Evolutionary conservation across 1,284 basidiomycete genomes (phyloP).

Genomic region (Ganoderma boninense): DNA sequence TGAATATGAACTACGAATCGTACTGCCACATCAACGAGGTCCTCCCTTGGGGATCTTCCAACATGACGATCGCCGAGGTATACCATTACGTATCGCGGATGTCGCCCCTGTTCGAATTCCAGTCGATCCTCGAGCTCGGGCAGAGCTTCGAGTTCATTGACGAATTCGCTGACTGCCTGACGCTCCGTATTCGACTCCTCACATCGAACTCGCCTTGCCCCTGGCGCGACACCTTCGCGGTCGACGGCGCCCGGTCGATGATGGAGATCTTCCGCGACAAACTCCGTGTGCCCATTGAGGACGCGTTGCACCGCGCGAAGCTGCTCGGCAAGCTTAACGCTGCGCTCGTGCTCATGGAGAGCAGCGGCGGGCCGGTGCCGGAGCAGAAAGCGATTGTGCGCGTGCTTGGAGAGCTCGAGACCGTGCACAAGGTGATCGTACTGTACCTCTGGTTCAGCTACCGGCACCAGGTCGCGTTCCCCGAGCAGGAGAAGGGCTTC

Average conservation of each 20-base stretch:
- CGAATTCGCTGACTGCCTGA: slow-evolving; percentile 34
- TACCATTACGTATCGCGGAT: slow-evolving; percentile 41
- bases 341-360: slow-evolving; percentile 27
- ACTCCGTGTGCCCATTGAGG: slow-evolving; percentile 27
- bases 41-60: slow-evolving; percentile 47
- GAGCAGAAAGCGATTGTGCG: slow-evolving; percentile 30
- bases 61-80: slow-evolving; percentile 33
- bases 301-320: slow-evolving; percentile 26
- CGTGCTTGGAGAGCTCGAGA: slow-evolving; percentile 69
- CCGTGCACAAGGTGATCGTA: slow-evolving; percentile 83
- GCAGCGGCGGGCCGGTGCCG: slow-evolving; percentile 8
- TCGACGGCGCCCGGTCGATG: slow-evolving; percentile 31
- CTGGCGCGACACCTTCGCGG: slow-evolving; percentile 38
- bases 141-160: slow-evolving; percentile 37
- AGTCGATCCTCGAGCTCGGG: slow-evolving; percentile 24
- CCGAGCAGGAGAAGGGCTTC: slow-evolving; percentile 60
- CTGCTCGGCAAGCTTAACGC: slow-evolving; percentile 36
- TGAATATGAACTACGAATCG: slow-evolving; percentile 39
- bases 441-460: slow-evolving; percentile 90
- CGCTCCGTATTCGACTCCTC: slow-evolving; percentile 37
- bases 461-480: slow-evolving; percentile 81
- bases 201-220: slow-evolving; percentile 38
- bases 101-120: slow-evolving; percentile 36
- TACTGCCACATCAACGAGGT: slow-evolving; percentile 40
- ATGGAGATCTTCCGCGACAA: slow-evolving; percentile 36